These are phyloP conservation scores for Medicago arabica DNA, from an alignment of 306 rosid species.

Conservation along the genomic window DNA sequence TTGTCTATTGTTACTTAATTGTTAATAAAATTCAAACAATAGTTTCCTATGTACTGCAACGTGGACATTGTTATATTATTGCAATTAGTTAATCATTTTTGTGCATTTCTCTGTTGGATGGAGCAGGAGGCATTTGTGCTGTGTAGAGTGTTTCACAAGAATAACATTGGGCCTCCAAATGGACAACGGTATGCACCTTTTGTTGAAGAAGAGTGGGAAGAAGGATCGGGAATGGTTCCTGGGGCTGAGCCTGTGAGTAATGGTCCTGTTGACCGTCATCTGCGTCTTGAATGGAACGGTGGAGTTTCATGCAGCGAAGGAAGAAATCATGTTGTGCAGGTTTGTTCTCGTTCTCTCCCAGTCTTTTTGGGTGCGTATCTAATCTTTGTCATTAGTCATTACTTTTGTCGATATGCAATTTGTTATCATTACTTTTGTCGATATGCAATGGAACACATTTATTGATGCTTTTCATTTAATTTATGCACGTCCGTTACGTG, in stretches of 20 bases:
- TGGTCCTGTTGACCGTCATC: conserved; percentile 39
- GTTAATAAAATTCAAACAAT: conserved; percentile 1
- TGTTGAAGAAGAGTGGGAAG: conserved; percentile 97
- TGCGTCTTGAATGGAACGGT: conserved; percentile 47
- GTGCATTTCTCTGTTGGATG: conserved; percentile 54
- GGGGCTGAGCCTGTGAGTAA: conserved; percentile 58
- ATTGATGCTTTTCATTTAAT: conserved; percentile 24
- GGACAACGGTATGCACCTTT: conserved; percentile 99
- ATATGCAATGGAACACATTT: conserved; percentile 15
- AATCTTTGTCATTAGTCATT: conserved; percentile 22
- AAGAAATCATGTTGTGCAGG: conserved; percentile 49
- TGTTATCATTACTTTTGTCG: background rate
- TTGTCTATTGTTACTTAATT: background rate
- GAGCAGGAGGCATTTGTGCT: conserved; percentile 95
- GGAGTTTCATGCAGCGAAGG: conserved; percentile 45
- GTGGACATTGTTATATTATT: conserved; percentile 50
- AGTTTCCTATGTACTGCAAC: conserved; percentile 37
- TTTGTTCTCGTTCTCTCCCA: conserved; percentile 45
- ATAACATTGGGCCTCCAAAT: conserved; percentile 97
- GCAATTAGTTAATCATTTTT: conserved; percentile 35
- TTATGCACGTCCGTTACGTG: conserved; percentile 5
- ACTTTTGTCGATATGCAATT: conserved; percentile 7
- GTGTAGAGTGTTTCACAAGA: conserved; percentile 98
- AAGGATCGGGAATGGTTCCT: conserved; percentile 62
- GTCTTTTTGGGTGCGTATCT: background rate